Base-by-base conservation (phyloP, 225 moss, liverwort and hornwort species). In the Bryoerythrophyllum caledonicum region DNA sequence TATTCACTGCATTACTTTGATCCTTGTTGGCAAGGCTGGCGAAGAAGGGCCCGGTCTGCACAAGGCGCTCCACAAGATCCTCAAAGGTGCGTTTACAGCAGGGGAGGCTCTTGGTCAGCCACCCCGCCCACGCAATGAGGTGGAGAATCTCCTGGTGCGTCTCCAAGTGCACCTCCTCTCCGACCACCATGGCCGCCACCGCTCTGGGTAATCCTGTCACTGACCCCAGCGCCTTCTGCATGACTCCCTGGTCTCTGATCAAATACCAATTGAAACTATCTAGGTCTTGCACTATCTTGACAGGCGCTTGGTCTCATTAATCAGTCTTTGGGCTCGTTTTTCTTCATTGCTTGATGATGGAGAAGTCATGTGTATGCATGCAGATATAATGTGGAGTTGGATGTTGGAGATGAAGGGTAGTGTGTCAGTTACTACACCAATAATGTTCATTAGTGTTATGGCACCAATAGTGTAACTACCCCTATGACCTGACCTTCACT, bases 1-100 rank as follows among this genome's bases (percentile, higher is more conserved):
- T 38, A 2, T 38, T 17, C 19, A 19, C 6, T 15, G 6, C 6
- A 49, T 25, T 8, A 81, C 84, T 80, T 67, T 74, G 74, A 62
- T 81, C 55, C 35, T 49, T 40, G 32, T 59, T 64, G 10, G 78
- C 81, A n/a, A 87, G 79, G 8, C 63, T 79, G 4, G 81, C 81
- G 69, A 84, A 87, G 73, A 87, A 74, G n/a, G 87, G 84, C 69
- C 84, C 81, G 0, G 63, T 69, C 32, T 79, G 84, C 5, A 87
- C 74, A 10, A 87, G 74, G 49, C 79, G 79, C 23, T 81, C 81
- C 6, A 84, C 46, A 61, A 84, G 84, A 17, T 87, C 81, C 11
- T 81, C 79, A 38, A 87, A 87, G 13, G 84, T 81, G 70, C 74
- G 74, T 81, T 76, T 79, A 69, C 76, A 87, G 8, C 76, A 74